These are phyloP conservation scores for Cyclostephanos tholiformis DNA, from an alignment of 108 stramenopile species.

Conservation along the genomic window DNA sequence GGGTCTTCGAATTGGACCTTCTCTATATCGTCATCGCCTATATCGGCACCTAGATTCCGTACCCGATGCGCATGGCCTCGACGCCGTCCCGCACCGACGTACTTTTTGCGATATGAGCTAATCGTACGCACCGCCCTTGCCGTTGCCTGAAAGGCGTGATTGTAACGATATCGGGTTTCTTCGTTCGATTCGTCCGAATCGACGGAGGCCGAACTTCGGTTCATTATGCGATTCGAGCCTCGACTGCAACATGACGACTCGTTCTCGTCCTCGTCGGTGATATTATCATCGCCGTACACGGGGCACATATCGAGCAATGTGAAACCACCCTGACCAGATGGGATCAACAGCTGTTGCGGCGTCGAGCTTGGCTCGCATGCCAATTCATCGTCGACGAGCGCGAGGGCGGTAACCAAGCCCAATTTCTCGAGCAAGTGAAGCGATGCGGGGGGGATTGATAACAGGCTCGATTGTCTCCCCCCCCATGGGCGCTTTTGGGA, in stretches of 20 bases:
- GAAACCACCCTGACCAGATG: slow-evolving; percentile 72
- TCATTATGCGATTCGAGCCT: slow-evolving; percentile 39
- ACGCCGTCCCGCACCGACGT: neutral
- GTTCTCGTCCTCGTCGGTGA: slow-evolving; percentile 38
- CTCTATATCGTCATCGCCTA: slow-evolving; percentile 8
- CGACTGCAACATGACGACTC: neutral
- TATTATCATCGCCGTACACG: slow-evolving; percentile 58
- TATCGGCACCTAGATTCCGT: neutral
- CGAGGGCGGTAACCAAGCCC: slow-evolving; percentile 75
- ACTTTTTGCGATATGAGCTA: slow-evolving; percentile 28
- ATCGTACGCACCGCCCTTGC: slow-evolving; percentile 28
- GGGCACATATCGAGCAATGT: slow-evolving; percentile 86
- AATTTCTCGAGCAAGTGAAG: slow-evolving; percentile 77
- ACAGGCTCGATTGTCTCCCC: slow-evolving; percentile 4
- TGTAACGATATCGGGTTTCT: slow-evolving; percentile 36
- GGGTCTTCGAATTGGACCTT: slow-evolving; percentile 94
- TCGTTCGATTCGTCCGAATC: slow-evolving; percentile 34
- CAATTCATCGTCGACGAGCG: slow-evolving; percentile 85
- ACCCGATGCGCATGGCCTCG: neutral
- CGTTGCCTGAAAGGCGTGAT: slow-evolving; percentile 39
- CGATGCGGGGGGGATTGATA: slow-evolving; percentile 75
- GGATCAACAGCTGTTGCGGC: slow-evolving; percentile 86
- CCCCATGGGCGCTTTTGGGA: neutral
- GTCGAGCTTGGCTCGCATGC: slow-evolving; percentile 80
- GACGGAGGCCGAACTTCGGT: slow-evolving; percentile 16